Base-by-base conservation (phyloP, 129 eudicot genomes). In the Pseudognaphalium luteoalbum region DNA sequence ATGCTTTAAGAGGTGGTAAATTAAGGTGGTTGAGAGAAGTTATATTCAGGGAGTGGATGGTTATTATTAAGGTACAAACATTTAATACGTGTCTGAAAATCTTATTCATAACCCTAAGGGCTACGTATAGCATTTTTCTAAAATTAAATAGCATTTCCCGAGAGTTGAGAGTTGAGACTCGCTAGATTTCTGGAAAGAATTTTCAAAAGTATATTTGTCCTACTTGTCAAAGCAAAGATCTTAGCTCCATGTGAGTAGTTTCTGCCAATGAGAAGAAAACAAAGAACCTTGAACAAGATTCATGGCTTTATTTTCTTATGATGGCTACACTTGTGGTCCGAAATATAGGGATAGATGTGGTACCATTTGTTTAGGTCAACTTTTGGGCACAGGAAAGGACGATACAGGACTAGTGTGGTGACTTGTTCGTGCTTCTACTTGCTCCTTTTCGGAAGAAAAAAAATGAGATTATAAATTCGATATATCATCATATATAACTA, bases 281-380 rank as follows among this genome's bases (percentile, higher is more conserved):
- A 67, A 54, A 76, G 80, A 76, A 76, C 67, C 80, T 76, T 66
- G 67, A 76, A 20, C 44, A 67, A 67, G 80, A 54, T 76, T 76
- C 81, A 56, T 76, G 19, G n/a, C 56, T 67, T 20, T 39, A 47
- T 66, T 54, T 52, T 57, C 73, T 21, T 51, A 17, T 42, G 71
- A 74, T 51, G 42, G 67, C 15, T 28, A 68, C 72, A 68, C 47
- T 56, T 67, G 81, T 16, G 74, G 81, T 68, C 39, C 61, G 9
- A 22, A 61, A 60, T 74, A 10, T 5, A 61, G 30, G 70, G 57
- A 16, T 41, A 39, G 5, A 74, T 16, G 74, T 52, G 74, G 80
- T 66, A 52, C 80, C 80, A 76, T 56, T 33, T 32, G 66, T 33
- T 59, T 51, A 54, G 65, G 29, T 12, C 73, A 19, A 59, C 80